Percentiles rank a stretch among this genome's conserved stretches.
Conservation (phyloP, 1,284 basidiomycete genomes). For the Peniophora sp. region DNA sequence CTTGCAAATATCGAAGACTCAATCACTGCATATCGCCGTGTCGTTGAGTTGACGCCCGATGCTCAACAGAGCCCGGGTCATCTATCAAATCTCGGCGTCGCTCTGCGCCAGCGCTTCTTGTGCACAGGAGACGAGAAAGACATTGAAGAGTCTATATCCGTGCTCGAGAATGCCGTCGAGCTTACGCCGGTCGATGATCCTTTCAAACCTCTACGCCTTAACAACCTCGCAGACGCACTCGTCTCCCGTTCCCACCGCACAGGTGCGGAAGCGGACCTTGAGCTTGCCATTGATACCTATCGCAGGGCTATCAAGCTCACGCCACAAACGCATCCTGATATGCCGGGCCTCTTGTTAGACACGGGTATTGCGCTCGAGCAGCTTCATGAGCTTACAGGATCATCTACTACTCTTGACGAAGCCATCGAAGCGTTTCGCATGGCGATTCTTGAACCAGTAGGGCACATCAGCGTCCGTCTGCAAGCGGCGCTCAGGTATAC, state of each 20-base stretch:
- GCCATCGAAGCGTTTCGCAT: not conserved
- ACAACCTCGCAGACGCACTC: not conserved
- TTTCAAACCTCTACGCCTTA: not conserved
- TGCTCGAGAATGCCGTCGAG: not conserved
- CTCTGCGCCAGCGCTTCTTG: conserved; percentile 9
- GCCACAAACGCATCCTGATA: not conserved
- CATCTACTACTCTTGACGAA: not conserved
- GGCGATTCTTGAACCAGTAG: not conserved
- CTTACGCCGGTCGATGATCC: not conserved
- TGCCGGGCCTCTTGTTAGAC: not conserved
- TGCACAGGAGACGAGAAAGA: conserved; percentile 2
- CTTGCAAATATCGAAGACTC: not conserved
- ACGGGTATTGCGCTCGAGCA: not conserved
- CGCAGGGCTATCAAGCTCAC: not conserved
- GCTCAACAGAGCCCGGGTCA: not conserved
- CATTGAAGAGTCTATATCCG: not conserved
- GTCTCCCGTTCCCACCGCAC: not conserved
- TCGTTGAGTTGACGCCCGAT: not conserved
- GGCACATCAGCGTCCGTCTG: not conserved
- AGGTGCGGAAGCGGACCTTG: not conserved
- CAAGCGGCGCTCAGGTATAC: not conserved
- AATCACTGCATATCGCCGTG: not conserved
- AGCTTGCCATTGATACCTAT: not conserved
- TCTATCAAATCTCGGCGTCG: not conserved
- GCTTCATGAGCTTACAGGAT: too few relatives aligned